Base-by-base conservation (phyloP, 2,329 filamentous ascomycete genomes). In the Aspergillus latus region DNA sequence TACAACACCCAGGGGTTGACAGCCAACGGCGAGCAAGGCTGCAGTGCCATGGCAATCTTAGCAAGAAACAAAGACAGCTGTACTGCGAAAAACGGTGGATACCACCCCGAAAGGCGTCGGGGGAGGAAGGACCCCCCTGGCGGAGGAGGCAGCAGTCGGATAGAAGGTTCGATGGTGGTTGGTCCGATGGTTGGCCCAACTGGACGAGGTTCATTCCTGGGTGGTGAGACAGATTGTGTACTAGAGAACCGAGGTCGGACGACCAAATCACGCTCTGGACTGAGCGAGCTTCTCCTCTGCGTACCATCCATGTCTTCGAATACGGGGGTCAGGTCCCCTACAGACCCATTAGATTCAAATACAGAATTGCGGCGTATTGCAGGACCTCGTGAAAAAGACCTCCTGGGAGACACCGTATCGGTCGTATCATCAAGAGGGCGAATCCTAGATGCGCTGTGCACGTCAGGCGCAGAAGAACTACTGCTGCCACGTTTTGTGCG, bases 1-100 rank as follows among this genome's bases (percentile, higher is more conserved):
- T 88, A 86, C 4, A 85, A 79, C 4, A 92, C 74, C 70, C 82
- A 82, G 5, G 84, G 77, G 44, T 82, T 86, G n/a, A 84, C 80
- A 43, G 85, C 84, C 56, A 86, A 86, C 0, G 91, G 91, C 69
- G 84, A 85, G 70, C 92, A 96, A 0, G 87, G 83, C 46, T 82
- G 79, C 2, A 82, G 80, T 8, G 94, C 73, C 0, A 84, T 84
- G 10, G 81, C 74, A 7, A 92, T 74, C 71, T 96, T 96, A 49
- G 82, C 62, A 5, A 88, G 69, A 64, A 96, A 92, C 1, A 92
- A 64, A 1, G 72, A 64, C 2, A 90, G 72, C 47, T 87, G 86
- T 16, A 82, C 61, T 4, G 76, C 52, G 48, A 67, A 72, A 70
- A 70, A 72, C 66, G 60, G 72, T 71, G 34, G 56, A 68, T 6